Evolutionary conservation across 805 yeast genomes (phyloP).

Genomic region (Zygosaccharomyces kombuchaensis): DNA sequence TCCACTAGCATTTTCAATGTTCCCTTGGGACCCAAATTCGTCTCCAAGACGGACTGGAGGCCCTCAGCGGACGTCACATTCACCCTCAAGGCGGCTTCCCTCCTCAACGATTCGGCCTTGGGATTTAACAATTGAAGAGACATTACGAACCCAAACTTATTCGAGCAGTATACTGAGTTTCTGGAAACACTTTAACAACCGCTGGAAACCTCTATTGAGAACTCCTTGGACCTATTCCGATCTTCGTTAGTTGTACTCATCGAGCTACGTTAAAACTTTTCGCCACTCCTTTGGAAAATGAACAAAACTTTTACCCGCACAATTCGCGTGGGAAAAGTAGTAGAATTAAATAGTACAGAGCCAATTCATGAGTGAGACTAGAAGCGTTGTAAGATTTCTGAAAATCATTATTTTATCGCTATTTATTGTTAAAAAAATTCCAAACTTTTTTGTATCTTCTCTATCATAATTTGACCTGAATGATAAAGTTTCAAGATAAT

Average conservation of each 20-base stretch:
- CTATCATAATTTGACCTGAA: no score
- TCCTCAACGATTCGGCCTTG: constrained; percentile 93
- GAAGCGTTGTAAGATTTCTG: no score
- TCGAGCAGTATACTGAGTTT: neutral
- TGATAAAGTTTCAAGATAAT: no score
- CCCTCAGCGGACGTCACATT: constrained; percentile 97
- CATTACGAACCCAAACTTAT: constrained; percentile 23
- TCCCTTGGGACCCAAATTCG: constrained; percentile 95
- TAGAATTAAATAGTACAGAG: no score
- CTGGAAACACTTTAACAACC: neutral
- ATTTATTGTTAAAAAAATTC: no score
- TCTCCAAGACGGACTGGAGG: constrained; percentile 82
- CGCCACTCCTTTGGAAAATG: constrained; percentile 3
- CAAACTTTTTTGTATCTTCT: no score
- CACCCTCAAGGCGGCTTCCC: constrained; percentile 92
- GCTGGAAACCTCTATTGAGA: neutral
- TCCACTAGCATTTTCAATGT: constrained; percentile 95
- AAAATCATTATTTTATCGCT: no score
- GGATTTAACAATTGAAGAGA: constrained; percentile 89
- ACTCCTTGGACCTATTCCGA: neutral
- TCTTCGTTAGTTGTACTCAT: neutral
- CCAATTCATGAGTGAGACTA: neutral
- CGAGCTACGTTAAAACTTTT: constrained; percentile 3
- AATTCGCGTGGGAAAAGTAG: neutral
- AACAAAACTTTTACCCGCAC: neutral